These are phyloP conservation scores for Monascus ruber DNA, from an alignment of 2,329 filamentous ascomycete genomes.

Conservation along the genomic window DNA sequence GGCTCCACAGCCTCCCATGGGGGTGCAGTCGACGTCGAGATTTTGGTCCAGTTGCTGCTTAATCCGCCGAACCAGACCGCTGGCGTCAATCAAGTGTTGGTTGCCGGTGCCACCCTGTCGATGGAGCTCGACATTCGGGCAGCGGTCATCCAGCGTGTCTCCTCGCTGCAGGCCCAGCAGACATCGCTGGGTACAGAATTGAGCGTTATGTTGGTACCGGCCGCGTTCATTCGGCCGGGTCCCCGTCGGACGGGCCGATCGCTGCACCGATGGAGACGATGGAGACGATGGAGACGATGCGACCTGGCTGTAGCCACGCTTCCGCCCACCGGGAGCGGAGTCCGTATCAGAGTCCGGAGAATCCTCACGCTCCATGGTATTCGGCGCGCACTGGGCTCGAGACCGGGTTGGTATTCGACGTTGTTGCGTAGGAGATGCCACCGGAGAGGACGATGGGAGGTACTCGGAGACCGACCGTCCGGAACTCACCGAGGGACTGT, in stretches of 20 bases:
- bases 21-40: slow-evolving; percentile 16
- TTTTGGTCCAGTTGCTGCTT: slow-evolving; percentile 17
- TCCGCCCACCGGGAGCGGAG: slow-evolving; percentile 7
- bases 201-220: slow-evolving; percentile 5
- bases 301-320: slow-evolving; percentile 14
- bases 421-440: slow-evolving; percentile 1
- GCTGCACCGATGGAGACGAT: too few relatives aligned
- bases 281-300: slow-evolving; percentile 9
- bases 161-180: slow-evolving; percentile 13
- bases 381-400: slow-evolving; percentile 5
- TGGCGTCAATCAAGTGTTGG: slow-evolving; percentile 7
- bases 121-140: slow-evolving; percentile 14
- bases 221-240: slow-evolving; percentile 3
- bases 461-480: slow-evolving; percentile 6
- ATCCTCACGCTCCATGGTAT: slow-evolving; percentile 2
- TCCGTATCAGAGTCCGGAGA: slow-evolving; percentile 10
- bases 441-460: slow-evolving; percentile 6
- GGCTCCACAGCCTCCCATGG: slow-evolving; percentile 14
- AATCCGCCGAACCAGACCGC: slow-evolving; percentile 9
- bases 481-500: slow-evolving; percentile 1
- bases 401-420: slow-evolving; percentile 5
- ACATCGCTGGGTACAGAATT: slow-evolving; percentile 16
- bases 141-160: slow-evolving; percentile 9
- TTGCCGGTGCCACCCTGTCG: slow-evolving; percentile 2
- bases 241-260: slow-evolving; percentile 3